Conservation (phyloP, 176 grass and related monocot genomes). For the Oryza officinalis region DNA sequence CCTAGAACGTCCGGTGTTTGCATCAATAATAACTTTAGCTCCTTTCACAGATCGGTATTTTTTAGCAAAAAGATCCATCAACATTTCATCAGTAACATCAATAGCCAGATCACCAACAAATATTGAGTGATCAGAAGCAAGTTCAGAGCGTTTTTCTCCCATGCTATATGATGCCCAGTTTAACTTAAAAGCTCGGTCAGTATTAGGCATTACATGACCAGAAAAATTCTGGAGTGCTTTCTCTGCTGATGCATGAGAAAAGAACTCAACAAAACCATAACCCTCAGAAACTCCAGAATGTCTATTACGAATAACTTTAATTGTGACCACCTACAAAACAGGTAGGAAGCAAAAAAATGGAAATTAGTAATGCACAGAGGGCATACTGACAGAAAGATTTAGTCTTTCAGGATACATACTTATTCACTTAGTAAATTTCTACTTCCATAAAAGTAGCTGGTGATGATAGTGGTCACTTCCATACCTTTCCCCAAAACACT, state of each 20-base stretch:
- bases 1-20: constrained; percentile 65
- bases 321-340: constrained; percentile 62
- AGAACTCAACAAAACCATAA: constrained; percentile 75
- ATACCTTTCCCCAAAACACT: neutral
- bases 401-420: neutral
- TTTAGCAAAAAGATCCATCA: constrained; percentile 61
- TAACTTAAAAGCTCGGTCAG: constrained; percentile 63
- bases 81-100: constrained; percentile 63
- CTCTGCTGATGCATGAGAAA: constrained; percentile 56
- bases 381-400: neutral
- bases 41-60: constrained; percentile 68
- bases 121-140: constrained; percentile 68
- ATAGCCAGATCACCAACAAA: constrained; percentile 74
- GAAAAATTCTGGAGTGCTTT: constrained; percentile 60
- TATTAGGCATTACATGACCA: constrained; percentile 77
- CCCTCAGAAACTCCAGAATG: constrained; percentile 63
- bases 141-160: constrained; percentile 60
- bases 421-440: neutral
- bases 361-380: constrained; percentile 17
- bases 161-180: constrained; percentile 78
- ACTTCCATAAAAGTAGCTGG: neutral
- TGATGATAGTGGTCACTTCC: neutral
- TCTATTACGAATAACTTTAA: constrained; percentile 71
- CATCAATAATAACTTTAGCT: constrained; percentile 77
- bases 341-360: constrained; percentile 7